Conservation (phyloP, 2,329 filamentous ascomycete species). For the Sarocladium oryzae region DNA sequence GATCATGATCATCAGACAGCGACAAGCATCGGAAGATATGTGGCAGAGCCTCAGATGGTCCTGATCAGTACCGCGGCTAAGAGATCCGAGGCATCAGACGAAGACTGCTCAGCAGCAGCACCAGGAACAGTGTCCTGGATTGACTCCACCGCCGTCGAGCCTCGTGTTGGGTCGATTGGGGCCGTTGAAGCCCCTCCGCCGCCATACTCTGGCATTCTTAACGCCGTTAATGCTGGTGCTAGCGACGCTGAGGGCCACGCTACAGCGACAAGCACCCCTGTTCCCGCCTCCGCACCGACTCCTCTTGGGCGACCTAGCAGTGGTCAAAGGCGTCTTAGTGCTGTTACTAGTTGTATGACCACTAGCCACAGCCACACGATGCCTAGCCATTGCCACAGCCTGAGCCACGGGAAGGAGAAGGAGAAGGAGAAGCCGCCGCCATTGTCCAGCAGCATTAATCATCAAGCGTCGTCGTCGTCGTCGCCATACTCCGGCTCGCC, state of each 20-base stretch:
- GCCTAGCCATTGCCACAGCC: neutral
- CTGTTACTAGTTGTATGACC: neutral
- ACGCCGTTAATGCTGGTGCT: neutral
- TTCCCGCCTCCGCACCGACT: neutral
- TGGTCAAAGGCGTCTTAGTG: neutral
- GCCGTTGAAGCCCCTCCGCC: neutral
- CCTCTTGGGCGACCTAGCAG: neutral
- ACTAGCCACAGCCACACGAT: neutral
- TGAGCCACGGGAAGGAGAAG: slow-evolving; percentile 1
- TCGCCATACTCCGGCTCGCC: slow-evolving; percentile 10
- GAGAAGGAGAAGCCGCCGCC: neutral
- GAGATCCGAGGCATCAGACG: too few relatives aligned
- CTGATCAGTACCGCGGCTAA: too few relatives aligned
- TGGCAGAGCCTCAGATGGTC: neutral
- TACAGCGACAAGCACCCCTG: neutral
- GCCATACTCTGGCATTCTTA: neutral
- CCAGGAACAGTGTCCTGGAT: too few relatives aligned
- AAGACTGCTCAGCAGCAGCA: too few relatives aligned
- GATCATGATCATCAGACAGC: too few relatives aligned
- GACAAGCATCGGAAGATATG: too few relatives aligned
- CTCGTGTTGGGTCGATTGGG: slow-evolving; percentile 8
- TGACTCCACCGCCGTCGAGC: neutral
- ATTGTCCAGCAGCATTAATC: slow-evolving; percentile 3
- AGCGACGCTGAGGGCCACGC: neutral
- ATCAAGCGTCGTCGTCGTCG: slow-evolving; percentile 8